A percentile compares a stretch with the other conserved stretches of the same genome.
phyloP scores from a whole-genome alignment of 2,329 filamentous ascomycete genomes.

The Decorospora gaudefroyi region DNA sequence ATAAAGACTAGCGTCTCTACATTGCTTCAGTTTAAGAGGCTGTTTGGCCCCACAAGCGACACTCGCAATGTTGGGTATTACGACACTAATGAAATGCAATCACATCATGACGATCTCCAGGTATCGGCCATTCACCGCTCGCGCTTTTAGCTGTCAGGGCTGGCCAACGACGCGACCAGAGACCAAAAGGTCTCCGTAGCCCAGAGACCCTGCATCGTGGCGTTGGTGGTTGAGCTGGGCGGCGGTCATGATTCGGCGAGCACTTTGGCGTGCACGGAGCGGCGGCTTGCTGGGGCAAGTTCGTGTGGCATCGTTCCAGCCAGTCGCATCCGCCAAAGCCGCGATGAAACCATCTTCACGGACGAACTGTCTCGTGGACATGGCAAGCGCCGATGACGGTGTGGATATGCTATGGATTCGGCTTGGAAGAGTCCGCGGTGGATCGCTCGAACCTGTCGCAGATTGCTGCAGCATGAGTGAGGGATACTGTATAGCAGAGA shows the following conservation, averaged over 20 bases:
- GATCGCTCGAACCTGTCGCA: background rate
- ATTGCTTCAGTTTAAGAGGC: conserved; percentile 31
- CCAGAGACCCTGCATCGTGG: conserved; percentile 43
- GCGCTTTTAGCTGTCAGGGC: too few species aligned
- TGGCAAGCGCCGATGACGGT: conserved; percentile 31
- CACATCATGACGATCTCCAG: conserved; percentile 14
- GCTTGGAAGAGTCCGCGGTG: background rate
- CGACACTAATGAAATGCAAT: conserved; percentile 28
- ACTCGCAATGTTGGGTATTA: conserved; percentile 43
- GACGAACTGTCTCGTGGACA: conserved; percentile 33
- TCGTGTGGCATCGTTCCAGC: conserved; percentile 29
- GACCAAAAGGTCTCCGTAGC: conserved; percentile 41
- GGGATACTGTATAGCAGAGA: background rate
- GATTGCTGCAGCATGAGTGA: conserved; percentile 6
- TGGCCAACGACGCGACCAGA: too few species aligned
- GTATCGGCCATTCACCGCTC: conserved; percentile 23
- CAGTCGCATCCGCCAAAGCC: conserved; percentile 26
- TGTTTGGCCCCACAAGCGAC: conserved; percentile 36
- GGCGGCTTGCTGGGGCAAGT: conserved; percentile 29
- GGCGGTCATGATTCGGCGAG: conserved; percentile 38
- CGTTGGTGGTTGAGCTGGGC: conserved; percentile 29
- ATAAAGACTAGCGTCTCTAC: conserved; percentile 34
- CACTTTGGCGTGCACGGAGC: conserved; percentile 37
- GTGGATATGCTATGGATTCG: too few species aligned
- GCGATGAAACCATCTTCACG: conserved; percentile 37